Conservation (phyloP, 2,329 filamentous ascomycete species). For the Neopestalotiopsis sp. region DNA sequence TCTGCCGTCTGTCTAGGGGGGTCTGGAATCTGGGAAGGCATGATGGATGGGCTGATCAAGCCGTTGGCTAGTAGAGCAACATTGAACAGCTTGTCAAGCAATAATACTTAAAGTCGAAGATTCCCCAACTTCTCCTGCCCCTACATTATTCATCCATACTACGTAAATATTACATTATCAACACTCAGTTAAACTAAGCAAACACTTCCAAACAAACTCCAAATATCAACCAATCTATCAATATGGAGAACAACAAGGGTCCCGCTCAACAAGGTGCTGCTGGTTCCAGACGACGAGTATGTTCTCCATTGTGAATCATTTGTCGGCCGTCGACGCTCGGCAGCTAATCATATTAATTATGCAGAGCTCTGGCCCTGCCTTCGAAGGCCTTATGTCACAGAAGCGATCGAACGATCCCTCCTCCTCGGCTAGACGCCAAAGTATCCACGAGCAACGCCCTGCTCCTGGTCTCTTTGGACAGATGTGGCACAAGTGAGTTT, state of each 20-base stretch:
- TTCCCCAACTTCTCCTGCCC: not conserved
- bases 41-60: slow-evolving; percentile 3
- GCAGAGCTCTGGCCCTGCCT: slow-evolving; percentile 55
- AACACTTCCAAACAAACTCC: not conserved
- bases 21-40: not conserved
- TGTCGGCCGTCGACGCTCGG: not conserved
- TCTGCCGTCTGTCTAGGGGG: not conserved
- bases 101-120: not conserved
- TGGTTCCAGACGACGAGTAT: slow-evolving; percentile 18
- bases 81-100: no score
- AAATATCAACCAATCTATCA: not conserved
- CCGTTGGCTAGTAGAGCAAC: not conserved
- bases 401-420: slow-evolving; percentile 52
- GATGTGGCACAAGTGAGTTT: slow-evolving; percentile 61
- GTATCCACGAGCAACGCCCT: slow-evolving; percentile 59
- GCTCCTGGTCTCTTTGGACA: slow-evolving; percentile 56
- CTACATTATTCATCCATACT: no score
- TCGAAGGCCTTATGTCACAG: slow-evolving; percentile 56
- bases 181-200: not conserved
- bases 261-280: slow-evolving; percentile 12
- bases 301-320: not conserved
- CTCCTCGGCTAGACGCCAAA: slow-evolving; percentile 55
- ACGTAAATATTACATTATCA: not conserved
- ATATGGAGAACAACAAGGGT: slow-evolving; percentile 20
- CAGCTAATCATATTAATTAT: not conserved